Conservation (phyloP, 306 rosid species). For the Neltuma alba region DNA sequence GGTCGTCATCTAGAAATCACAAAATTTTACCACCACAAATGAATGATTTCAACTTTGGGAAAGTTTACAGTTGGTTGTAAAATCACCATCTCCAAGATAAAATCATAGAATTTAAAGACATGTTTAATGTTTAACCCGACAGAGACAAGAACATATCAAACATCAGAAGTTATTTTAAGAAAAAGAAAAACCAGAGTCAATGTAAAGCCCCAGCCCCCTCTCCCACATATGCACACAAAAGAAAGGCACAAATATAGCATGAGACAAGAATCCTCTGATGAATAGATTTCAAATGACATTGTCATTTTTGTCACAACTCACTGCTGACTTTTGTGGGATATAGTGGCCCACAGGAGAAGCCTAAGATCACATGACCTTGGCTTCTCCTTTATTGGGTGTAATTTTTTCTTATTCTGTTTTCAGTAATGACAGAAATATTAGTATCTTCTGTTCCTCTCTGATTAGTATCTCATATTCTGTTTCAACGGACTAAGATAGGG, state of each 20-base stretch:
- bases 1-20: neutral
- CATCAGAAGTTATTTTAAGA: neutral
- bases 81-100: neutral
- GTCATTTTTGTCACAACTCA: neutral
- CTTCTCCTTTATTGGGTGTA: neutral
- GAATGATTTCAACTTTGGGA: neutral
- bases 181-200: neutral
- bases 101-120: neutral
- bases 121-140: conserved; percentile 1
- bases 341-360: neutral
- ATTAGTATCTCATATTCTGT: neutral
- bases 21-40: neutral
- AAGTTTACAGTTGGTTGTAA: neutral
- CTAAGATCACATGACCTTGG: neutral
- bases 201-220: neutral
- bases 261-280: neutral
- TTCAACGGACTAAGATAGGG: neutral
- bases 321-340: neutral
- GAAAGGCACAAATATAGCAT: neutral
- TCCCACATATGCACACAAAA: neutral
- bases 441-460: neutral
- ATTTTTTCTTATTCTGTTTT: neutral
- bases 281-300: neutral
- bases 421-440: neutral
- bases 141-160: conserved; percentile 11